A percentile compares a stretch with the other conserved stretches of the same genome.
phyloP scores from a whole-genome alignment of 192 early-diverging fungal species.

The Backusella westeae region DNA sequence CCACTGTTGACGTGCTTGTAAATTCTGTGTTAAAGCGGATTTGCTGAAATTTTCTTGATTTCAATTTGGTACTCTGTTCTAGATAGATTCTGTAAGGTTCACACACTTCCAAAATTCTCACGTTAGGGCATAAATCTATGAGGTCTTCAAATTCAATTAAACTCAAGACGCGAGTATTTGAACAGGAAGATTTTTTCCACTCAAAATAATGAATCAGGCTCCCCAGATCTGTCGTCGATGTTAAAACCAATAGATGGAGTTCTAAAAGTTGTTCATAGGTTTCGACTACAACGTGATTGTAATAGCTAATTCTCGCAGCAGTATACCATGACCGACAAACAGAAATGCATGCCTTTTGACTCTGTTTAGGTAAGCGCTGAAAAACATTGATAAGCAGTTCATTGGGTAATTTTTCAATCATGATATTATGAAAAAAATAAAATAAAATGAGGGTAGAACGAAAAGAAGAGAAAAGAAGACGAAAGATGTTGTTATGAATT shows the following conservation, averaged over 20 bases:
- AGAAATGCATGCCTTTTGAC: background rate
- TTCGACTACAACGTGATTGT: background rate
- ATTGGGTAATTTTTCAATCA: background rate
- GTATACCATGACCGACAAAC: background rate
- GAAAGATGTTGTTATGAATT: background rate
- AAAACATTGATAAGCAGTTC: background rate
- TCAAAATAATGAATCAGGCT: background rate
- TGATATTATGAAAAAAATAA: background rate
- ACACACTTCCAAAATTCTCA: background rate
- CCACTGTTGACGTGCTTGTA: background rate
- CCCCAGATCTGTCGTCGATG: background rate
- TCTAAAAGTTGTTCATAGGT: background rate
- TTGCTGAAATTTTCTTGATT: background rate
- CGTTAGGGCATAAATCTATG: background rate
- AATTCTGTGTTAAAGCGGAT: background rate
- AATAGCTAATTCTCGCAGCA: background rate
- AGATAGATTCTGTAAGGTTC: background rate
- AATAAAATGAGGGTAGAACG: background rate
- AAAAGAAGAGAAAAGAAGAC: background rate
- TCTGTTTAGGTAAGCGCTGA: background rate
- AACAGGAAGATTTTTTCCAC: background rate
- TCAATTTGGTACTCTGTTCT: background rate
- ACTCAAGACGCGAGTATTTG: background rate
- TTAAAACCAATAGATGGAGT: background rate
- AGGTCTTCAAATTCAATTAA: background rate